phyloP scores from a whole-genome alignment of 2,329 filamentous ascomycete genomes.

The Curvularia spicifera region DNA sequence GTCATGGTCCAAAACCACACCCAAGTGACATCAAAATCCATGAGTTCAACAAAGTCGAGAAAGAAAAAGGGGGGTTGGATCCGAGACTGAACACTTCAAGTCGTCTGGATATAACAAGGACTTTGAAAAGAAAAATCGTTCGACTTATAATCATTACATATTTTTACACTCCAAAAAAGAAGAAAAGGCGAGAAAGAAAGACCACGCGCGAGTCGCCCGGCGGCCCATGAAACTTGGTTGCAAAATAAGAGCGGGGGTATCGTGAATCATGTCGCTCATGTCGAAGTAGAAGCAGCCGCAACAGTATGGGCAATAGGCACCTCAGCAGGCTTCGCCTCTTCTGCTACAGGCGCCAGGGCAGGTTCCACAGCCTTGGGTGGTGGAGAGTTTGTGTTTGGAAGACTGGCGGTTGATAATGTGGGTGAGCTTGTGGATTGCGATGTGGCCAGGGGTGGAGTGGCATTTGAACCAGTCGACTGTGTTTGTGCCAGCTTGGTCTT shows the following conservation, averaged over 20 bases:
- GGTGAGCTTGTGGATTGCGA: constrained; percentile 42
- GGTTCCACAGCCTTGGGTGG: constrained; percentile 36
- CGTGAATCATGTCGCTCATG: constrained; percentile 35
- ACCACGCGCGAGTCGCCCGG: constrained; percentile 28
- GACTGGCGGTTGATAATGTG: constrained; percentile 40
- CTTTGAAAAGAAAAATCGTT: constrained; percentile 21
- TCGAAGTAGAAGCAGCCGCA: constrained; percentile 27
- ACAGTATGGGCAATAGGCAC: constrained; percentile 17
- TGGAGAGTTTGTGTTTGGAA: constrained; percentile 40
- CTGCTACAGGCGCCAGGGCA: constrained; percentile 35
- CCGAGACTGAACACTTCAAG: constrained; percentile 27
- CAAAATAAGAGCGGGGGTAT: constrained; percentile 34
- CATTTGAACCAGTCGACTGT: constrained; percentile 31
- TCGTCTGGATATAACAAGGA: constrained; percentile 17
- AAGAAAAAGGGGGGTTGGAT: not conserved
- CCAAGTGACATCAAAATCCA: constrained; percentile 5
- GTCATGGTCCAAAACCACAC: too few relatives aligned
- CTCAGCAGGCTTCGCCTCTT: constrained; percentile 32
- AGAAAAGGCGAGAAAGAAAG: constrained; percentile 18
- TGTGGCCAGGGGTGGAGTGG: constrained; percentile 31
- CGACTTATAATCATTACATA: constrained; percentile 41
- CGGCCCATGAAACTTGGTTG: constrained; percentile 19
- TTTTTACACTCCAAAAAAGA: constrained; percentile 37
- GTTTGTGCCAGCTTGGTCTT: constrained; percentile 49
- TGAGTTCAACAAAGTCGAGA: constrained; percentile 4